Conservation (phyloP, 495 filamentous ascomycete species). For the Aspergillus heteromorphus region DNA sequence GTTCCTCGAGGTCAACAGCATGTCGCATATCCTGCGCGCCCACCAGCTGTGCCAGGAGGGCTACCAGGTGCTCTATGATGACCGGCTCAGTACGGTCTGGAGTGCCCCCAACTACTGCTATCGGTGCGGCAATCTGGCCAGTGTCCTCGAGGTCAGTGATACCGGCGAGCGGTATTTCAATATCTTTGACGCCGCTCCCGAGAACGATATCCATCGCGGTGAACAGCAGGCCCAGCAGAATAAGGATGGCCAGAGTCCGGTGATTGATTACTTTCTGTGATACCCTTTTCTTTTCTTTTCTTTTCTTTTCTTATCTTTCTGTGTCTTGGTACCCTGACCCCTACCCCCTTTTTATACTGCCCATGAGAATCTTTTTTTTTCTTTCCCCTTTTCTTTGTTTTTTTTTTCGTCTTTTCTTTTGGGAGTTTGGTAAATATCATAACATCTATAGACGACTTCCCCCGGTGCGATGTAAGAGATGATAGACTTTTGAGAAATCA, state of each 20-base stretch:
- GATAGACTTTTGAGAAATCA: neutral
- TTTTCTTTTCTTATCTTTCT: slow-evolving; percentile 1
- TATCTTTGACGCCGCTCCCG: slow-evolving; percentile 92
- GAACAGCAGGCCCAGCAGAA: slow-evolving; percentile 60
- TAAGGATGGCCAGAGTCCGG: slow-evolving; percentile 54
- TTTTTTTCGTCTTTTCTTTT: slow-evolving; percentile 14
- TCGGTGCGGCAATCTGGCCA: slow-evolving; percentile 95
- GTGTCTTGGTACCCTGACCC: neutral
- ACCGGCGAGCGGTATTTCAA: slow-evolving; percentile 90
- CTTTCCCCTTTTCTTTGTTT: slow-evolving; percentile 10
- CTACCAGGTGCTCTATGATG: slow-evolving; percentile 92
- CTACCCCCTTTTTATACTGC: neutral
- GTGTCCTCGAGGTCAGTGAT: slow-evolving; percentile 91
- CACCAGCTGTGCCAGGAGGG: slow-evolving; percentile 98
- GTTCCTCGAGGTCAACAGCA: slow-evolving; percentile 92
- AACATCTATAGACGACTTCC: slow-evolving; percentile 26
- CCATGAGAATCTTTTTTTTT: neutral
- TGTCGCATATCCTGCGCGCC: slow-evolving; percentile 93
- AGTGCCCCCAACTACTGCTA: slow-evolving; percentile 99
- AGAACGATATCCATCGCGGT: slow-evolving; percentile 81
- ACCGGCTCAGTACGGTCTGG: slow-evolving; percentile 93
- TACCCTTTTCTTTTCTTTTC: slow-evolving; percentile 34
- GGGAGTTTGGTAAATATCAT: slow-evolving; percentile 29
- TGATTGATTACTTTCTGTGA: slow-evolving; percentile 73
- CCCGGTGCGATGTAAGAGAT: slow-evolving; percentile 13